phyloP scores from a whole-genome alignment of 345 rosid genomes.

The Ceriops zippeliana region DNA sequence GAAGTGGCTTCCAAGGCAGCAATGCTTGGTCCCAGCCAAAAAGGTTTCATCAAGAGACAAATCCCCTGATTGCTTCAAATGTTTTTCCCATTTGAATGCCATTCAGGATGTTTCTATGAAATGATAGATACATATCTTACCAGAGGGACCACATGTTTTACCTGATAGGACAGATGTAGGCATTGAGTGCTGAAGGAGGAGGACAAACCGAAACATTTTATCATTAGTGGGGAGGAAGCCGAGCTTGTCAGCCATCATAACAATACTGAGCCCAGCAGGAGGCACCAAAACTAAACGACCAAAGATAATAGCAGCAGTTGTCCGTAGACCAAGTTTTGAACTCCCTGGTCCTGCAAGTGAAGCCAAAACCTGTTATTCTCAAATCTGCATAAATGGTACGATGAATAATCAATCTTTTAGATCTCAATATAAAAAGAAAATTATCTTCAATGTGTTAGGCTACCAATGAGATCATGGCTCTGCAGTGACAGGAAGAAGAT shows the following conservation, averaged over 20 bases:
- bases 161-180: slow-evolving; percentile 97
- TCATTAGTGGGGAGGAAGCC: slow-evolving; percentile 94
- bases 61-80: no score
- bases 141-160: slow-evolving; percentile 69
- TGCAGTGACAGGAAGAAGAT: not conserved
- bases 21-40: no score
- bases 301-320: slow-evolving; percentile 80
- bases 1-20: no score
- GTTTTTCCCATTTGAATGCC: not conserved
- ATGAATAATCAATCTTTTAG: no score
- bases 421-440: no score
- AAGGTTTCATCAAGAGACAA: no score
- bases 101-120: not conserved
- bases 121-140: slow-evolving; percentile 24
- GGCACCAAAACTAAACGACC: slow-evolving; percentile 83
- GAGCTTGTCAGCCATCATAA: slow-evolving; percentile 87
- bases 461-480: not conserved
- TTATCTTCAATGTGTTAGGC: no score
- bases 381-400: not conserved
- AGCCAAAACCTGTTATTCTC: slow-evolving; percentile 10
- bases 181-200: slow-evolving; percentile 93
- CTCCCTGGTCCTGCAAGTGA: slow-evolving; percentile 83
- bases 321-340: slow-evolving; percentile 88
- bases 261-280: slow-evolving; percentile 84
- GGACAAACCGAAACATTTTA: slow-evolving; percentile 90